These are phyloP conservation scores for Zymoseptoria pseudotritici DNA, from an alignment of 2,329 filamentous ascomycete species.

Conservation along the genomic window DNA sequence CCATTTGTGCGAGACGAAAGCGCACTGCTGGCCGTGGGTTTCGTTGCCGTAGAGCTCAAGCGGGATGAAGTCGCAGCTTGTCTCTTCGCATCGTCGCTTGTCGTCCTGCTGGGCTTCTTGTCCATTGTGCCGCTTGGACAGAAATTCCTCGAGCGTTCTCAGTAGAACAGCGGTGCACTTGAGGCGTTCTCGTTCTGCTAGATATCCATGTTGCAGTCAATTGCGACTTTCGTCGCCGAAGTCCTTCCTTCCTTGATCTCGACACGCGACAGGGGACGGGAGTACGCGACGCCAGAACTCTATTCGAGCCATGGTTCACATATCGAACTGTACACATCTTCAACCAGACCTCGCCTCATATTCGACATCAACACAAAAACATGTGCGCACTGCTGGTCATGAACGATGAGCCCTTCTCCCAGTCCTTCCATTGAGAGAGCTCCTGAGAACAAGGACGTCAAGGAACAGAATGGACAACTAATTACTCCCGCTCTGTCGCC, in stretches of 20 bases:
- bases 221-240: not conserved
- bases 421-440: constrained; percentile 4
- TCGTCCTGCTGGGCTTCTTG: not conserved
- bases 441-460: not conserved
- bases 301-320: too few relatives aligned
- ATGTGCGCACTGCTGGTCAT: not conserved
- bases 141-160: not conserved
- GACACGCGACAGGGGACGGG: too few relatives aligned
- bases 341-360: not conserved
- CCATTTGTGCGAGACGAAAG: constrained; percentile 11
- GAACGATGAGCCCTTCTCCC: constrained; percentile 10
- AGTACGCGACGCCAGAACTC: too few relatives aligned
- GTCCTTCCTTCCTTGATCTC: too few relatives aligned
- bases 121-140: constrained; percentile 8
- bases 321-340: too few relatives aligned
- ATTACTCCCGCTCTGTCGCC: constrained; percentile 12
- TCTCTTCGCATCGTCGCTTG: constrained; percentile 4
- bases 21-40: constrained; percentile 10
- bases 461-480: constrained; percentile 9
- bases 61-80: constrained; percentile 1
- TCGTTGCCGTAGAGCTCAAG: constrained; percentile 2
- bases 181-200: not conserved
- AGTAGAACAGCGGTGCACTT: not conserved
- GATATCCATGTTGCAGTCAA: not conserved
- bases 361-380: not conserved